A percentile compares a stretch with the other conserved stretches of the same genome.
These are phyloP conservation scores for Chaetomium strumarium DNA, from an alignment of 2,329 filamentous ascomycete species.

Conservation along the genomic window DNA sequence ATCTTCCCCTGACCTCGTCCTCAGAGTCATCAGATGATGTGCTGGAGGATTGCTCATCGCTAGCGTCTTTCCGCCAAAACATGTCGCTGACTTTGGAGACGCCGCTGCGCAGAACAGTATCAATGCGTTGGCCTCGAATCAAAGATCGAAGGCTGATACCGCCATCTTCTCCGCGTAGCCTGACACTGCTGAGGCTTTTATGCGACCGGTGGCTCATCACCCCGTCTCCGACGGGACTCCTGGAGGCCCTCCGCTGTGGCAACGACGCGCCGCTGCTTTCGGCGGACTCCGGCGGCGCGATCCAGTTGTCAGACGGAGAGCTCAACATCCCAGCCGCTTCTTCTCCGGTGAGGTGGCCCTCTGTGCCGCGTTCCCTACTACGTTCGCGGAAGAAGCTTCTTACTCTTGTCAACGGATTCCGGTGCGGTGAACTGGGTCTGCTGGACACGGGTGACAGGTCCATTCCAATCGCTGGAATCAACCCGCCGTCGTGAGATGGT, in stretches of 20 bases:
- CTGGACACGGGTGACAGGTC: slow-evolving; percentile 60
- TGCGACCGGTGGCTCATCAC: slow-evolving; percentile 42
- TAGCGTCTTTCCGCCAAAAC: slow-evolving; percentile 49
- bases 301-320: slow-evolving; percentile 23
- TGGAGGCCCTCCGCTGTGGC: slow-evolving; percentile 29
- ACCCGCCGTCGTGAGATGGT: slow-evolving; percentile 38
- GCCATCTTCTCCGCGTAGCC: slow-evolving; percentile 38
- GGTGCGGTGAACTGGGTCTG: slow-evolving; percentile 56
- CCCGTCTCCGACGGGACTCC: slow-evolving; percentile 36
- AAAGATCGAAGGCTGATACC: slow-evolving; percentile 61
- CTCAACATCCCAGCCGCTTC: slow-evolving; percentile 30
- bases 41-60: slow-evolving; percentile 31
- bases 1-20: slow-evolving; percentile 37
- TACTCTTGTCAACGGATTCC: slow-evolving; percentile 53
- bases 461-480: slow-evolving; percentile 54
- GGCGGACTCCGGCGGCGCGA: slow-evolving; percentile 29
- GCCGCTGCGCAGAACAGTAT: slow-evolving; percentile 59
- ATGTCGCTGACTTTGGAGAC: slow-evolving; percentile 53
- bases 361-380: slow-evolving; percentile 39
- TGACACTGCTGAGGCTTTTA: slow-evolving; percentile 45
- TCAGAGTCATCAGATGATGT: slow-evolving; percentile 48
- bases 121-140: slow-evolving; percentile 71
- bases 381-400: slow-evolving; percentile 52
- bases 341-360: slow-evolving; percentile 30
- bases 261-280: slow-evolving; percentile 25